These are phyloP conservation scores for Exobasidium cylindrosporum DNA, from an alignment of 1,284 basidiomycete genomes.

Conservation along the genomic window DNA sequence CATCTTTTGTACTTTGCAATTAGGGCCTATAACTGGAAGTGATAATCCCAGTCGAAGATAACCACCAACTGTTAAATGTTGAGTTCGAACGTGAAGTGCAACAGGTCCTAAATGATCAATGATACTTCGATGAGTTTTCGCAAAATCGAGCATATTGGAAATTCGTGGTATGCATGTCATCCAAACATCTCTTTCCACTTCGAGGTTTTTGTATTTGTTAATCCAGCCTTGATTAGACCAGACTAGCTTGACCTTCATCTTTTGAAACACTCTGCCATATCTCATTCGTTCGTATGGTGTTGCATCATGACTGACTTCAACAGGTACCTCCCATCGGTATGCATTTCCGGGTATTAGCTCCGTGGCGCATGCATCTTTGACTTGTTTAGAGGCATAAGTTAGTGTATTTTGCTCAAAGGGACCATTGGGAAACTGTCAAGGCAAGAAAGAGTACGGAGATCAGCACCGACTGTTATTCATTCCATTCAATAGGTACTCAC, in stretches of 20 bases:
- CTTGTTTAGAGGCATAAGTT: neutral
- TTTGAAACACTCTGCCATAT: constrained; percentile 10
- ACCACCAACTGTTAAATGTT: constrained; percentile 16
- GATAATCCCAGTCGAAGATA: constrained; percentile 13
- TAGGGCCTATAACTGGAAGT: neutral
- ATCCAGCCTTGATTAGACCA: neutral
- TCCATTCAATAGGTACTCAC: neutral
- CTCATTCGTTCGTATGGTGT: constrained; percentile 12
- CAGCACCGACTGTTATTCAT: neutral
- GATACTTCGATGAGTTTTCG: constrained; percentile 4
- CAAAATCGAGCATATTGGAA: constrained; percentile 12
- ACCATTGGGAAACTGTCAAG: constrained; percentile 12
- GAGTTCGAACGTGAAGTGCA: constrained; percentile 3
- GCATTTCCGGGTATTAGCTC: constrained; percentile 1
- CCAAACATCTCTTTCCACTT: constrained; percentile 11
- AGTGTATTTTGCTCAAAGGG: constrained; percentile 4
- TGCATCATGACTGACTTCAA: constrained; percentile 4
- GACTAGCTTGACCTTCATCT: constrained; percentile 3
- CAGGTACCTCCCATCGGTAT: constrained; percentile 8
- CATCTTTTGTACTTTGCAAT: neutral
- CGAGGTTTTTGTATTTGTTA: neutral
- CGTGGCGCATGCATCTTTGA: constrained; percentile 3
- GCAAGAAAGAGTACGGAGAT: neutral
- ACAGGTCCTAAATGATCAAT: constrained; percentile 12
- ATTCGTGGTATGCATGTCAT: neutral